Base-by-base conservation (phyloP, 2,329 filamentous ascomycete genomes). In the Cladosporium oxysporum region DNA sequence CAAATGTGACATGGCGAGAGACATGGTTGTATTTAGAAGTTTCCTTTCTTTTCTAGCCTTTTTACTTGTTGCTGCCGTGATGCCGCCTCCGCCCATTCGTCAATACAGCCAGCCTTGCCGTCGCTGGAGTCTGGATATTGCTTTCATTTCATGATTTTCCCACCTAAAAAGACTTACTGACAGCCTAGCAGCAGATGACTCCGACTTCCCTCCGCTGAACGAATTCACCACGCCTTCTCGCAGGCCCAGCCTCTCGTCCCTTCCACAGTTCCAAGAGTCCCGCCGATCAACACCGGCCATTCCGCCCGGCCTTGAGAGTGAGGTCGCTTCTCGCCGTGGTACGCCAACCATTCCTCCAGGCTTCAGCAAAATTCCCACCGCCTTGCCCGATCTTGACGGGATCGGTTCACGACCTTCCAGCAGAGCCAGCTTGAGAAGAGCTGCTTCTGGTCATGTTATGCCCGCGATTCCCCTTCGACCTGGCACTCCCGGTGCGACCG, bases 271-370 rank as follows among this genome's bases (percentile, higher is more conserved):
- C 29, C 69, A 72, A 26, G 71, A 74, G 49, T 74, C 71, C 29
- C 71, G 76, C 10, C 69, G 70, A 52, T 74, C 75, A 3, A 78
- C 76, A 29, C 76, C 76, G 8, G 73, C 76, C 16, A 71, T 78
- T 11, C 76, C 76, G 14, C 76, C 76, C 11, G 76, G 76, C n/a
- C 73, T 78, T 63, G 75, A 77, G 67, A 69, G 66, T 14, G 69
- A 73, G 53, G 23, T 70, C n/a, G 69, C 69, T 37, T 76, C 77
- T 59, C 76, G 79, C 41, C 77, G 79, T 28, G 74, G 79, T 16
- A 83, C 81, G 11, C 81, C 81, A 1, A 78, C 79, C 1, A 76
- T 83, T 31, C 81, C 81, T 14, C 81, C 81, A 21, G 81, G 81
- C 5, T 78, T 83, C 33, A 74, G 78, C 18, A 74, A 66, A 62